These are phyloP conservation scores for Picea mariana DNA, from an alignment of 83 land plant species.

Conservation along the genomic window DNA sequence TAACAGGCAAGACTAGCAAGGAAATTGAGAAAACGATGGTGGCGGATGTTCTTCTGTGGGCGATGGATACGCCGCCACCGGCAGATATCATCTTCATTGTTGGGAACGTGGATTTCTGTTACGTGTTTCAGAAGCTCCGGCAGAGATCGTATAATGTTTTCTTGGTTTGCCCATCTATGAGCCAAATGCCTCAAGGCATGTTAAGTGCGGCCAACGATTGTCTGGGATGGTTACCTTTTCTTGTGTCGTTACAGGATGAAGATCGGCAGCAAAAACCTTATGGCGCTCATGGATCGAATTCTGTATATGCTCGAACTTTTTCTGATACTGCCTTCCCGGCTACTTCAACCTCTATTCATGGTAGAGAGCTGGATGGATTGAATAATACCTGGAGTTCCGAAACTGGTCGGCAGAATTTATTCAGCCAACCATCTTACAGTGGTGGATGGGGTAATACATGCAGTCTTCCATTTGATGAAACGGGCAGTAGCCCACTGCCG, in stretches of 20 bases:
- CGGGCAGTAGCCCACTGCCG: too few relatives aligned
- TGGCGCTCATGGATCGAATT: too few relatives aligned
- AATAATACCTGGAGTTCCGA: too few relatives aligned
- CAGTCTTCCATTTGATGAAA: too few relatives aligned
- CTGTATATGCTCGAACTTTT: too few relatives aligned
- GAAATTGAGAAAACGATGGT: constrained; percentile 7
- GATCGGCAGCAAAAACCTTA: too few relatives aligned
- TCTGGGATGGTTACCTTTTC: not conserved
- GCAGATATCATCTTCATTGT: not conserved
- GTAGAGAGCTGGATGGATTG: too few relatives aligned
- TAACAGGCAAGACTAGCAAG: not conserved
- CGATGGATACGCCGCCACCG: not conserved
- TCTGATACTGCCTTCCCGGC: too few relatives aligned
- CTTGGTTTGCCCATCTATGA: not conserved
- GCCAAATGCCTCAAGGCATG: not conserved
- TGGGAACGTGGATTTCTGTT: constrained; percentile 1
- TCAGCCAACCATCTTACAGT: too few relatives aligned
- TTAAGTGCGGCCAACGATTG: not conserved
- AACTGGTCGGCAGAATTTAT: too few relatives aligned
- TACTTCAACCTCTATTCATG: too few relatives aligned
- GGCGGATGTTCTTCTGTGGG: constrained; percentile 1
- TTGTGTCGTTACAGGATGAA: not conserved
- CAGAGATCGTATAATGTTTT: not conserved
- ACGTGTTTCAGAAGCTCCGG: not conserved
- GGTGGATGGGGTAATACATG: too few relatives aligned